Percentiles rank a stretch among this genome's conserved stretches.
Evolutionary conservation across 1,284 basidiomycete genomes (phyloP).

Genomic region (Trichosporon faecale): DNA sequence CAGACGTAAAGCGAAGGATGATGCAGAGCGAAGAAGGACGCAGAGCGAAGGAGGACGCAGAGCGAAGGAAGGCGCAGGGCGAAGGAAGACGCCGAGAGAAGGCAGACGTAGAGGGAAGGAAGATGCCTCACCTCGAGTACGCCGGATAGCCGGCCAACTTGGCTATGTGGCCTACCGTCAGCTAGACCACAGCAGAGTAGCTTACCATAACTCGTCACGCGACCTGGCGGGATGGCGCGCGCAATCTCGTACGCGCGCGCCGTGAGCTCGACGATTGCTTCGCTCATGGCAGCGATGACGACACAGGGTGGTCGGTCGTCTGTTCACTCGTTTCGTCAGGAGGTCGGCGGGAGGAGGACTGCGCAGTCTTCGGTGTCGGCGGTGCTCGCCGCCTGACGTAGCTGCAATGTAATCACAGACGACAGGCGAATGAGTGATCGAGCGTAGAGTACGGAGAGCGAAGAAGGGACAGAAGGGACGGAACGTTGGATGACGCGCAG

Average conservation of each 20-base stretch:
- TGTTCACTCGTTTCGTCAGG: no score
- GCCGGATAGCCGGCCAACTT: conserved; percentile 77
- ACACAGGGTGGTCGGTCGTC: background rate
- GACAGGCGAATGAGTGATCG: background rate
- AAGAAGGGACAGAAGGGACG: background rate
- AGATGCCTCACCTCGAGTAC: conserved; percentile 57
- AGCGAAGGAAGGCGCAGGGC: no score
- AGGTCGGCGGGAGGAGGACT: background rate
- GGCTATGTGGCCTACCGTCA: conserved; percentile 65
- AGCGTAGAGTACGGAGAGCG: no score
- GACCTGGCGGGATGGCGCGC: conserved; percentile 39
- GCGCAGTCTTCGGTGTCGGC: background rate
- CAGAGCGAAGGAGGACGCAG: no score
- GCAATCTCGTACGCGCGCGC: conserved; percentile 47
- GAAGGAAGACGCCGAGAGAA: no score
- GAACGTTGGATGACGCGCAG: background rate
- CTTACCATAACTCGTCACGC: conserved; percentile 49
- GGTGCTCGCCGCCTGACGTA: background rate
- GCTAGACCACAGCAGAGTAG: conserved; percentile 7
- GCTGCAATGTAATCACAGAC: background rate
- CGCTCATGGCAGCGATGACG: conserved; percentile 25
- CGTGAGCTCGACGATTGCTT: conserved; percentile 42
- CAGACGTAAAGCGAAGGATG: no score
- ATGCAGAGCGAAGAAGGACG: no score
- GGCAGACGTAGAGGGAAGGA: no score